Evolutionary conservation across 2,329 filamentous ascomycete genomes (phyloP).

Genomic region (Westerdykella ornata): DNA sequence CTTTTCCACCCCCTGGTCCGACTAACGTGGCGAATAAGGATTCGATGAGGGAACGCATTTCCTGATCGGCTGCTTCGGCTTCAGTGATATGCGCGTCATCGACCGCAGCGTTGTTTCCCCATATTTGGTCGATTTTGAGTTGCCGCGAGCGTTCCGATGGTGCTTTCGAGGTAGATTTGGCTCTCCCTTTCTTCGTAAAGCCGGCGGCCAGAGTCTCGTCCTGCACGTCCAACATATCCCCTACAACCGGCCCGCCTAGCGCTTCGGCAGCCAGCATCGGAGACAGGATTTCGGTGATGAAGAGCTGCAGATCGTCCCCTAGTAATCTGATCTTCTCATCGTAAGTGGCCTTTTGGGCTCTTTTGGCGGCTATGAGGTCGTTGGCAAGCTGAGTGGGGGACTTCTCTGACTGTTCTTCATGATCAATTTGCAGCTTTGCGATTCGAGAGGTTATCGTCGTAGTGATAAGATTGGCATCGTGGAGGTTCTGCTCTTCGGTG

Average conservation of each 20-base stretch:
- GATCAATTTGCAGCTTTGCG: constrained; percentile 51
- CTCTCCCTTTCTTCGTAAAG: constrained; percentile 48
- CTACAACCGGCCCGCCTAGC: constrained; percentile 73
- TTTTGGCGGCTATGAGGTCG: constrained; percentile 57
- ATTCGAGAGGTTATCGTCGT: constrained; percentile 53
- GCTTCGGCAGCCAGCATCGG: constrained; percentile 76
- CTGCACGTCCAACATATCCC: constrained; percentile 61
- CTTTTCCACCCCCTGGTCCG: constrained; percentile 33
- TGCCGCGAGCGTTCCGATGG: constrained; percentile 37
- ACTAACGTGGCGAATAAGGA: constrained; percentile 40
- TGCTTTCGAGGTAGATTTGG: constrained; percentile 35
- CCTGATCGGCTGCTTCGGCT: constrained; percentile 44
- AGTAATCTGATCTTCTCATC: constrained; percentile 56
- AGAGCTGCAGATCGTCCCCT: constrained; percentile 58
- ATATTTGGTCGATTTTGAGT: constrained; percentile 47
- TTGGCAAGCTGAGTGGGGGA: constrained; percentile 55
- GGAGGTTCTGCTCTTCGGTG: constrained; percentile 42
- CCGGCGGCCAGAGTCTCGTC: constrained; percentile 49
- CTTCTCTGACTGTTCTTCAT: constrained; percentile 53
- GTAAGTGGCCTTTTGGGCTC: constrained; percentile 53
- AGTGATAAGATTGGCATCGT: constrained; percentile 44
- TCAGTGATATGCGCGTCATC: constrained; percentile 34
- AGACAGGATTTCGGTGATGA: constrained; percentile 65
- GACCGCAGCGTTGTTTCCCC: constrained; percentile 32
- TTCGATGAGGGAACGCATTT: constrained; percentile 44